A percentile compares a stretch with the other conserved stretches of the same genome.
phyloP scores from a whole-genome alignment of 768 basidiomycete species.

The Tephrocybe sp. region DNA sequence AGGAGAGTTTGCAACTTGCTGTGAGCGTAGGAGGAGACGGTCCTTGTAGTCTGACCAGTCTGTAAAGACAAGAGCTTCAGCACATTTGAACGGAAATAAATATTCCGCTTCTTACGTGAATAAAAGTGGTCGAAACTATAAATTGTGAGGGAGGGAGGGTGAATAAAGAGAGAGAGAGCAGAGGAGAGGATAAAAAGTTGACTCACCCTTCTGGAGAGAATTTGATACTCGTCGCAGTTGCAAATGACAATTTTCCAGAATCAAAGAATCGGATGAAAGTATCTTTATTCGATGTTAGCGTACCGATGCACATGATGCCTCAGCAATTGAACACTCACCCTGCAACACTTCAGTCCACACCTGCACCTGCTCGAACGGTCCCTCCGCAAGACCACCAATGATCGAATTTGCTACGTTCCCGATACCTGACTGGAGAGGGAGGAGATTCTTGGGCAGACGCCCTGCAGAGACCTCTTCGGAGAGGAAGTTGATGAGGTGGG shows the following conservation, averaged over 20 bases:
- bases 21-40: slow-evolving; percentile 44
- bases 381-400: slow-evolving; percentile 46
- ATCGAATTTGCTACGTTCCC: slow-evolving; percentile 50
- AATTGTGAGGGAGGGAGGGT: neutral
- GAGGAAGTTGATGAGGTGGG: slow-evolving; percentile 44
- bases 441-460: slow-evolving; percentile 37
- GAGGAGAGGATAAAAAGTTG: neutral
- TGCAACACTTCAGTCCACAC: slow-evolving; percentile 51
- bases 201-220: slow-evolving; percentile 43
- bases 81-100: neutral
- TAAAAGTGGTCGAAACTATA: slow-evolving; percentile 46
- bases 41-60: slow-evolving; percentile 47
- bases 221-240: slow-evolving; percentile 45
- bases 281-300: too few species aligned
- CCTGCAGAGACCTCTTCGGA: slow-evolving; percentile 38
- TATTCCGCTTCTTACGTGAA: slow-evolving; percentile 26
- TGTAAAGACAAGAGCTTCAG: slow-evolving; percentile 10
- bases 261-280: slow-evolving; percentile 47
- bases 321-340: slow-evolving; percentile 17
- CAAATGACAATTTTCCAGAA: slow-evolving; percentile 43
- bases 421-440: slow-evolving; percentile 47
- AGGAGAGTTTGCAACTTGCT: slow-evolving; percentile 50
- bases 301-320: too few species aligned
- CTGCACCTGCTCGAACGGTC: slow-evolving; percentile 46
- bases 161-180: too few species aligned